Conservation (phyloP, 2,329 filamentous ascomycete genomes). For the Hyphodiscus sp. region DNA sequence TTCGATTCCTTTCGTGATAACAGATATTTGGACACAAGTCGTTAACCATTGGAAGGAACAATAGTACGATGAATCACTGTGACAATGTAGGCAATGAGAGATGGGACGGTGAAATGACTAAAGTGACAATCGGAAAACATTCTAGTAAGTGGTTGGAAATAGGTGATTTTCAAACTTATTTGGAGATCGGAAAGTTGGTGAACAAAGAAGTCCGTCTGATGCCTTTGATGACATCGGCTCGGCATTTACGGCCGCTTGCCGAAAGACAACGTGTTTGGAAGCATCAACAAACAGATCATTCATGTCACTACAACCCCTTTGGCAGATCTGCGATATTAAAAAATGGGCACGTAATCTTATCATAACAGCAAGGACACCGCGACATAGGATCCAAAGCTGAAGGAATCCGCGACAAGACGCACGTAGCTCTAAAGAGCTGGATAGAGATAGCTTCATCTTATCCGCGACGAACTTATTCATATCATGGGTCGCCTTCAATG, state of each 20-base stretch:
- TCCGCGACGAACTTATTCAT: neutral
- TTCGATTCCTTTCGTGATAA: too few species aligned
- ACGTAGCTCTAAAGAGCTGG: neutral
- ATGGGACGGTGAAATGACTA: too few species aligned
- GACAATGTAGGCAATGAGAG: too few species aligned
- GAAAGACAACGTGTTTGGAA: constrained; percentile 31
- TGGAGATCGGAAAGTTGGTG: too few species aligned
- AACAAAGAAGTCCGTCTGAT: too few species aligned
- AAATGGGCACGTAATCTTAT: constrained; percentile 19
- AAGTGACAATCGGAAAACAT: too few species aligned
- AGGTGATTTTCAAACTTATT: too few species aligned
- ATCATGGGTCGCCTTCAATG: constrained; percentile 35
- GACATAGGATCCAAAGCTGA: constrained; percentile 10
- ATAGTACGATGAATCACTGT: too few species aligned
- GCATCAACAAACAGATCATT: neutral
- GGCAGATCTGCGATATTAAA: neutral
- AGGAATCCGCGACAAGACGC: neutral
- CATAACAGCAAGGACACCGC: constrained; percentile 9
- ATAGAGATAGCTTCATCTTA: neutral
- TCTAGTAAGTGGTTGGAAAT: too few species aligned
- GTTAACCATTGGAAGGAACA: too few species aligned
- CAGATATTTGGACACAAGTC: too few species aligned
- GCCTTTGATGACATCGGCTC: too few species aligned
- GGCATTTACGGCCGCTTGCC: constrained; percentile 28
- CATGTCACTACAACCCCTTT: neutral